Evolutionary conservation across 345 rosid genomes (phyloP), one percentile per base, ranked within the genome.

Genomic region (Cochlearia excelsa): DNA sequence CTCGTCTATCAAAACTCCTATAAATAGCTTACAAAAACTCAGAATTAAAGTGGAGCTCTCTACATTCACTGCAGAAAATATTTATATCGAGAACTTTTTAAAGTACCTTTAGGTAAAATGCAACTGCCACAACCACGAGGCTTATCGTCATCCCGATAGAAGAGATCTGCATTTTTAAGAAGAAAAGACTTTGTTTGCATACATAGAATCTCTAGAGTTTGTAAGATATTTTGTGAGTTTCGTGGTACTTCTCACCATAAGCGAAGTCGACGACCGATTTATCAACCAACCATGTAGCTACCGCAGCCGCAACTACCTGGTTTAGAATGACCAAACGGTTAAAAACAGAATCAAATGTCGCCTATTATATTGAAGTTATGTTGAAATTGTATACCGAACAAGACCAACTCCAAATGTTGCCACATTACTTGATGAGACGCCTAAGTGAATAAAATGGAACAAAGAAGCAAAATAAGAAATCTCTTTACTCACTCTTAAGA

Each of bases 201-300:
- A 29, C 67, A 47, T 28, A 26, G 7, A 4, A 4, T 40, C 57
- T 59, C 39, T 43, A 51, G 33, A 27, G 26, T 58, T 41, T 39
- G 1, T 35, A 28, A 46, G 45, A 44, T 51, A 39, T 29, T 34
- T n/a, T 39, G 26, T 1, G 31, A 28, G 30, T 44, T 35, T 57
- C 46, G 28, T 11, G 28, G 26, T 56, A 37, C 4, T 58, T 67
- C 91, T 65, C 61, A 93, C 99, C 66, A 81, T 80, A 61, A 93
- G 91, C 37, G 86, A 66, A 93, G 59, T 66, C 97, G 79, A 58
- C 99, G 95, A 53, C 99, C 99, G 88, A 70, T 79, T 68, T 82
- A 68, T 93, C 97, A 57, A 78, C 74, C 74, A 93, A 80, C 95
- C 97, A 93, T 43, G 94, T 85, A 37, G 90, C 78, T 33, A 89